phyloP scores from a whole-genome alignment of 192 early-diverging fungal species.

The Podila epigama region DNA sequence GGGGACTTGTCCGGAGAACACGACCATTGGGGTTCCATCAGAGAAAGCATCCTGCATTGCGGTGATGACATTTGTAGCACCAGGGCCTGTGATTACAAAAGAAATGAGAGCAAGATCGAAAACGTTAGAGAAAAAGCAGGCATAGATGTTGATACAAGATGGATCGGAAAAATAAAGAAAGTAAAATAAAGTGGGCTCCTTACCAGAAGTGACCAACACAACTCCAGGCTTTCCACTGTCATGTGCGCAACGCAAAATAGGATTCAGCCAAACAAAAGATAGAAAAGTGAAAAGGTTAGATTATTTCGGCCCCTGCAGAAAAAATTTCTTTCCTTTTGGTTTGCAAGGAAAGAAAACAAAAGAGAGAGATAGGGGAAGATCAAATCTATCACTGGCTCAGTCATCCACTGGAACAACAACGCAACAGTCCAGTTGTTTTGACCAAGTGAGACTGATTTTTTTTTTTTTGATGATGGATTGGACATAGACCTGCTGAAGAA shows the following conservation, averaged over 20 bases:
- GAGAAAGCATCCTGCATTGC: constrained; percentile 97
- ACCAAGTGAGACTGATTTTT: too few relatives aligned
- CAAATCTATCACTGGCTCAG: too few relatives aligned
- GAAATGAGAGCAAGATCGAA: constrained; percentile 5
- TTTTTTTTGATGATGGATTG: too few relatives aligned
- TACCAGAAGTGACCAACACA: constrained; percentile 53
- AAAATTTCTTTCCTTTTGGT: constrained; percentile 1
- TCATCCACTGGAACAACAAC: too few relatives aligned
- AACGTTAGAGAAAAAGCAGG: neutral
- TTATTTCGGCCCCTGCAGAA: neutral
- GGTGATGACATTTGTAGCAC: constrained; percentile 97
- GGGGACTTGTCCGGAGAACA: constrained; percentile 94
- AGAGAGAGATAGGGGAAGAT: too few relatives aligned
- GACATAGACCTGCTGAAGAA: too few relatives aligned
- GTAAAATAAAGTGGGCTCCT: neutral
- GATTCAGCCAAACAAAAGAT: constrained; percentile 4
- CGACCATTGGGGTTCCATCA: constrained; percentile 95
- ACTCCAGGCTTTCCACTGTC: constrained; percentile 78
- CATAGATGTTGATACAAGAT: neutral
- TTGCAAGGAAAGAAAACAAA: neutral
- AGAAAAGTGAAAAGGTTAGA: constrained; percentile 2
- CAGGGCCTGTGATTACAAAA: constrained; percentile 79
- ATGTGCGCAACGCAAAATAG: constrained; percentile 5
- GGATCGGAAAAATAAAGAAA: neutral
- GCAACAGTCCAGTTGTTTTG: too few relatives aligned